Base-by-base conservation (phyloP, 345 rosid species). In the Linum trigynum region DNA sequence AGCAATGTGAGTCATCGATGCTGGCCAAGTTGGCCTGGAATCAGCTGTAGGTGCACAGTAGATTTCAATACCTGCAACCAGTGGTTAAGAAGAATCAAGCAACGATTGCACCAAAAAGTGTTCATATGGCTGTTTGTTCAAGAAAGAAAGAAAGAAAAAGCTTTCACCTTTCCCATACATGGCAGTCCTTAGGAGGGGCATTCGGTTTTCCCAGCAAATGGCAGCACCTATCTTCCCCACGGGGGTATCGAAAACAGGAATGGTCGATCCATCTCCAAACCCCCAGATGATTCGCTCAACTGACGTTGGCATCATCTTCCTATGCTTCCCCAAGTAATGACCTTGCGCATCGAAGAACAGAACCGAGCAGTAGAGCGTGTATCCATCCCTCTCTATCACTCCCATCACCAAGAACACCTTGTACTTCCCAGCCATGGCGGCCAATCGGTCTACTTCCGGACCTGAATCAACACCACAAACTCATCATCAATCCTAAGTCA, bases 21-120 rank as follows among this genome's bases (percentile, higher is more conserved):
- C 86, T 75, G 76, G 90, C 99, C 98, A 92, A 61, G 78, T 75
- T 4, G 78, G 82, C 81, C 97, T 78, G 35, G 92, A 51, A 80
- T 92, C 98, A 69, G 98, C 98, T 9, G 98, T 90, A 0, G 98
- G 98, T 39, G 97, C 96, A 77, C 98, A 90, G 74, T 92, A 92
- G 67, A 92, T 90, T 72, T 90, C 94, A 67, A 90, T 65, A 51
- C 98, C 96, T 87, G 68, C 38, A 78, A 72, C 42, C 64, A 37
- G 32, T 23, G 65, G 65, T 15, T 32, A 2, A 3, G 38, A 10
- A 57, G 32, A 0, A 35, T n/a, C 36, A 35, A 56, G 59, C 8
- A 11, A 56, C 35, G 0, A 35, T 56, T 7, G 59, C 8, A 15
- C 15, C 59, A 41, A 41, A 8, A 41, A 4, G 5, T 4, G 45